A percentile compares a stretch with the other conserved stretches of the same genome.
Conservation (phyloP, 1,139 yeast genomes). For the Nakaseomyces kungkrabaensis region DNA sequence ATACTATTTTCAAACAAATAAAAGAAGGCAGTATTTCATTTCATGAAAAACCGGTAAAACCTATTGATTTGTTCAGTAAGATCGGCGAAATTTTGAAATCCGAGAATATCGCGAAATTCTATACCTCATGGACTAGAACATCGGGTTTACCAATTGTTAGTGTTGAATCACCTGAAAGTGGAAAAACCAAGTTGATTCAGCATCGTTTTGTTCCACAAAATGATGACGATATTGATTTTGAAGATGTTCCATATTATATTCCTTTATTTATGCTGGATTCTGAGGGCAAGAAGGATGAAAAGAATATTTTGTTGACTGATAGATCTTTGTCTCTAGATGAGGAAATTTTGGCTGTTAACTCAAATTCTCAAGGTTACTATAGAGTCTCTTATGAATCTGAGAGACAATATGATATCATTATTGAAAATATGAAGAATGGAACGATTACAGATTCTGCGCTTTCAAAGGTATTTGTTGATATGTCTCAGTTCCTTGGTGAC, state of each 20-base stretch:
- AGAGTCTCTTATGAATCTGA: conserved; percentile 31
- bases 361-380: conserved; percentile 40
- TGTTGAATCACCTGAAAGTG: conserved; percentile 30
- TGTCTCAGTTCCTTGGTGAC: conserved; percentile 26
- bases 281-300: conserved; percentile 33
- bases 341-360: conserved; percentile 34
- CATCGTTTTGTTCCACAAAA: conserved; percentile 34
- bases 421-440: conserved; percentile 20
- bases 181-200: conserved; percentile 37
- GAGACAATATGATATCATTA: conserved; percentile 26
- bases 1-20: conserved; percentile 32
- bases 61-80: conserved; percentile 48
- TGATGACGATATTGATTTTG: conserved; percentile 12
- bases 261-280: conserved; percentile 42
- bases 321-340: conserved; percentile 31
- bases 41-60: conserved; percentile 37
- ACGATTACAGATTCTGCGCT: conserved; percentile 23
- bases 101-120: conserved; percentile 34
- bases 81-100: conserved; percentile 23
- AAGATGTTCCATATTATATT: conserved; percentile 31
- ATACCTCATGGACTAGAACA: conserved; percentile 49
- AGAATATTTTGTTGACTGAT: conserved; percentile 38
- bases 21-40: conserved; percentile 4
- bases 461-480: conserved; percentile 27
- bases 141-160: conserved; percentile 50